Evolutionary conservation across 768 basidiomycete species (phyloP).

Genomic region (Tulasnella sp.): DNA sequence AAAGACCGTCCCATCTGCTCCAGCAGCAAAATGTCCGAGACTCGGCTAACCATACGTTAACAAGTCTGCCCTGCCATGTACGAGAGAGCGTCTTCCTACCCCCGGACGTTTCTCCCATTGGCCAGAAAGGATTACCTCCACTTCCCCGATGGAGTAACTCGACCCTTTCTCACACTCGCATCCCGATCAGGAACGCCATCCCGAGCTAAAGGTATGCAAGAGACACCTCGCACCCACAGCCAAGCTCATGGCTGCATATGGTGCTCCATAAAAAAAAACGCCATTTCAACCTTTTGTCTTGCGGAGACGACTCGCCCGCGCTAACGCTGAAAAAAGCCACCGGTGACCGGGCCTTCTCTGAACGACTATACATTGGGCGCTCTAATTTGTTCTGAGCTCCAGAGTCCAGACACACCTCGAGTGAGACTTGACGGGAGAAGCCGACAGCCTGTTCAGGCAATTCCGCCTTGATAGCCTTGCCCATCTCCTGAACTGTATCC

Average conservation of each 20-base stretch:
- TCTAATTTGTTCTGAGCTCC: background rate
- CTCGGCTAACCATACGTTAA: background rate
- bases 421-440: background rate
- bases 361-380: background rate
- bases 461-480: background rate
- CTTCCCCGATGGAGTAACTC: background rate
- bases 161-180: background rate
- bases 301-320: background rate
- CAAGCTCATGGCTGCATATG: background rate
- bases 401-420: background rate
- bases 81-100: background rate
- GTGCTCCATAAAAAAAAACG: background rate
- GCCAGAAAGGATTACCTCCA: background rate
- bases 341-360: background rate
- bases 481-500: background rate
- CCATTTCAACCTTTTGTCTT: background rate
- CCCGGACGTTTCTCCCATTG: background rate
- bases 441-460: background rate
- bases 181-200: background rate
- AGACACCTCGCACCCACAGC: background rate
- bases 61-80: background rate
- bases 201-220: background rate
- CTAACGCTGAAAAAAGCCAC: too few relatives aligned
- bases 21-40: conserved; percentile 1
- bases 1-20: background rate